A percentile compares a stretch with the other conserved stretches of the same genome.
Evolutionary conservation across 768 basidiomycete species (phyloP).

Genomic region (Pleurotus tuoliensis): DNA sequence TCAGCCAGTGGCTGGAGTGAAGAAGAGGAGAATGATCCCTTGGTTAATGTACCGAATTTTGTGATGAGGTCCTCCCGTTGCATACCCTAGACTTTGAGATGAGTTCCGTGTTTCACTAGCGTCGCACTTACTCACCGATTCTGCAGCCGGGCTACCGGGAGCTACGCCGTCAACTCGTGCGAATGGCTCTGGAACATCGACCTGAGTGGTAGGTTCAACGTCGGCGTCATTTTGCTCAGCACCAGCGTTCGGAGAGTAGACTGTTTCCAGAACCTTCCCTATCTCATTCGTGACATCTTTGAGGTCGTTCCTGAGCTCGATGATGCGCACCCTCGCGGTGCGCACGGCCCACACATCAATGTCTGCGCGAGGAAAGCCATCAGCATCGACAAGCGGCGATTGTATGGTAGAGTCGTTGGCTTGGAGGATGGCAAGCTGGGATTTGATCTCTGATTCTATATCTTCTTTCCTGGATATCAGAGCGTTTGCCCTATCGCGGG

Average conservation of each 20-base stretch:
- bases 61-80: slow-evolving; percentile 66
- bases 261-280: slow-evolving; percentile 59
- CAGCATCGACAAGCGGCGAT: slow-evolving; percentile 75
- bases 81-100: slow-evolving; percentile 48
- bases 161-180: slow-evolving; percentile 82
- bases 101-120: neutral
- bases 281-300: slow-evolving; percentile 61
- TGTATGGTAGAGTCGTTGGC: slow-evolving; percentile 62
- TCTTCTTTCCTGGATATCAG: slow-evolving; percentile 67
- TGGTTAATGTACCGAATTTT: slow-evolving; percentile 65
- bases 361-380: slow-evolving; percentile 88
- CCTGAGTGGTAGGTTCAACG: slow-evolving; percentile 3
- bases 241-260: slow-evolving; percentile 40
- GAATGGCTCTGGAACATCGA: slow-evolving; percentile 44
- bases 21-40: slow-evolving; percentile 44
- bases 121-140: slow-evolving; percentile 52
- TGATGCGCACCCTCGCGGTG: slow-evolving; percentile 70
- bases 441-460: slow-evolving; percentile 69
- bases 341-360: slow-evolving; percentile 82
- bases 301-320: slow-evolving; percentile 79
- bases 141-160: slow-evolving; percentile 75
- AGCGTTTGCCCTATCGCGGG: slow-evolving; percentile 54
- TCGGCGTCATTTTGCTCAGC: neutral
- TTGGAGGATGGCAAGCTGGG: slow-evolving; percentile 58
- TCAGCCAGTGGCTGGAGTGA: slow-evolving; percentile 67